Evolutionary conservation across 768 basidiomycete genomes (phyloP).

Genomic region (Terana coerulea): DNA sequence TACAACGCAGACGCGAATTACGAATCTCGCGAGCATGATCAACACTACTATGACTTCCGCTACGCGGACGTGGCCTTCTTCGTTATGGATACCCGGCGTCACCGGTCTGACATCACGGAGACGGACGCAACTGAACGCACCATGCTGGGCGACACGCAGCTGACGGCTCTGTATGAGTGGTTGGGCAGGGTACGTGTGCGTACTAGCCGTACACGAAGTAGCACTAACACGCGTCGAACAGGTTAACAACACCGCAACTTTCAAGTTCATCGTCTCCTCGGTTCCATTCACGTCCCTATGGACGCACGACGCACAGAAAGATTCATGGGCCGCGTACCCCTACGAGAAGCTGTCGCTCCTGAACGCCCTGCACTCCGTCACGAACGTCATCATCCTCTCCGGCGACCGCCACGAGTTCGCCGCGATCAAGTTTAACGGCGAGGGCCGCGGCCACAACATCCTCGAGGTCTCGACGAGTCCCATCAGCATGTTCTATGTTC

Average conservation of each 20-base stretch:
- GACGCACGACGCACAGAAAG: constrained; percentile 55
- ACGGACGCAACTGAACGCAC: constrained; percentile 41
- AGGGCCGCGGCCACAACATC: constrained; percentile 37
- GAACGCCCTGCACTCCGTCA: constrained; percentile 55
- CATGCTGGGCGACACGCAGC: constrained; percentile 69
- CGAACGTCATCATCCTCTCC: constrained; percentile 66
- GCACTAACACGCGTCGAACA: constrained; percentile 21
- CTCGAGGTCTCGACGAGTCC: constrained; percentile 69
- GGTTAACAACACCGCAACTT: constrained; percentile 68
- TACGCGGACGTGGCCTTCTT: constrained; percentile 73
- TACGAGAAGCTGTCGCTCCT: constrained; percentile 58
- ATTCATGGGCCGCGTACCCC: constrained; percentile 68
- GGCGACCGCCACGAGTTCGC: constrained; percentile 83
- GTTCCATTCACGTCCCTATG: constrained; percentile 76
- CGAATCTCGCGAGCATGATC: constrained; percentile 41
- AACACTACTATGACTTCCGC: constrained; percentile 57
- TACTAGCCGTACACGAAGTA: not conserved
- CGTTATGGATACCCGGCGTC: constrained; percentile 69
- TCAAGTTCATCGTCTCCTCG: constrained; percentile 74
- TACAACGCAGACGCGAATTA: constrained; percentile 67
- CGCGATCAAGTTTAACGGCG: constrained; percentile 53
- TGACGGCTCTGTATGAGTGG: constrained; percentile 61
- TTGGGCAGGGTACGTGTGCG: constrained; percentile 40
- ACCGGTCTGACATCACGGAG: constrained; percentile 42
- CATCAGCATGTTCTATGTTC: constrained; percentile 66